Evolutionary conservation across 345 rosid species (phyloP), one percentile per base, ranked within the genome.

Genomic region (Trapa bicornis): DNA sequence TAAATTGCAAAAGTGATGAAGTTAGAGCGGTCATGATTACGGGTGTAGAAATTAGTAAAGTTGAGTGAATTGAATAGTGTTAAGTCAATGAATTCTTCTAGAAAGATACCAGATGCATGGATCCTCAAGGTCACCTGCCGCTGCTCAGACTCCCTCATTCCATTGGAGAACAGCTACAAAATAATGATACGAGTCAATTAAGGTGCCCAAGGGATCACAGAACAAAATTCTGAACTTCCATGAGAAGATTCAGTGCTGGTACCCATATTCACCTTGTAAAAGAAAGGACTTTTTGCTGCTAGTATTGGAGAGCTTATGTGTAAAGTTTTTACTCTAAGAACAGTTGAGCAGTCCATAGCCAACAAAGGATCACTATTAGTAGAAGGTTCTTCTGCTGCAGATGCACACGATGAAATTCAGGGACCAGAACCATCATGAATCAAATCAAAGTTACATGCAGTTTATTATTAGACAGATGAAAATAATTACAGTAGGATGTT

Each of bases 211-310:
- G 35, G 37, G 63, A 58, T 58, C 1, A 39, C 12, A 42, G 5
- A 16, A 0, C 53, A 32, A 16, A 38, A 38, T n/a, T 42, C 47
- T 16, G 48, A 57, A 38, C 3, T 68, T 56, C 37, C 47, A n/a
- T 10, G n/a, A 60, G 32, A 32, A 15, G 37, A 7, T 6, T 13
- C 35, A 42, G 48, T 45, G 48, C 13, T 16, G 15, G 43, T 39
- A 61, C 57, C 22, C n/a, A 38, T 35, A 11, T 61, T 61, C 65
- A 89, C 96, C 92, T 86, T 86, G 69, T 79, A 83, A 62, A 92
- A 92, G 76, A 88, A 88, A 0, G 87, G 90, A 64, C 96, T 89
- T 78, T 83, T 80, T 37, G 91, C 89, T 29, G 97, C 97, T 77
- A 89, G 80, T 68, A 89, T 80, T 3, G 86, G 81, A 60, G 98